Evolutionary conservation across 2,329 filamentous ascomycete species (phyloP).

Genomic region (Exophiala xenobiotica): DNA sequence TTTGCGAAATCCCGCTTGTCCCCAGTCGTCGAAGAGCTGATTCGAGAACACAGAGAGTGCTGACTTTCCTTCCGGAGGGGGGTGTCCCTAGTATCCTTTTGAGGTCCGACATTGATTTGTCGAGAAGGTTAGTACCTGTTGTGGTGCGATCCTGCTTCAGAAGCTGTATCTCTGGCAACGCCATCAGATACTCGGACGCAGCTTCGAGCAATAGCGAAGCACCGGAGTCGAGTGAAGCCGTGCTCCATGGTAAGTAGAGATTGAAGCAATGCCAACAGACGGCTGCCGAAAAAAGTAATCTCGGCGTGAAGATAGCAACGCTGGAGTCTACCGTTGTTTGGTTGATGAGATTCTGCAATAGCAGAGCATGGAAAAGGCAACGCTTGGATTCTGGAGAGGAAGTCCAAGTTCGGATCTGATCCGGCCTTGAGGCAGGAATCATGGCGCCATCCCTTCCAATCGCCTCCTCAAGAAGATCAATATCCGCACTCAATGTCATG

Average conservation of each 20-base stretch:
- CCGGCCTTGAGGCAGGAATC: slow-evolving; percentile 7
- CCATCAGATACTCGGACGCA: not conserved
- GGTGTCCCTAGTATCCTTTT: slow-evolving; percentile 9
- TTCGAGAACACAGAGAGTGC: slow-evolving; percentile 16
- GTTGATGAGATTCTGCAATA: slow-evolving; percentile 20
- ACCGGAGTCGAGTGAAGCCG: not conserved
- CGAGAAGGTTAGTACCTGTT: too few species aligned
- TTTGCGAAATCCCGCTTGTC: slow-evolving; percentile 11
- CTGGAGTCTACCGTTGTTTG: slow-evolving; percentile 16
- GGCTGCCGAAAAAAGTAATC: slow-evolving; percentile 24
- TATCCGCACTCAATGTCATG: slow-evolving; percentile 20
- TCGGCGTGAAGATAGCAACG: slow-evolving; percentile 27
- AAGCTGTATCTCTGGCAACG: slow-evolving; percentile 8
- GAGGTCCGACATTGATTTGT: slow-evolving; percentile 6
- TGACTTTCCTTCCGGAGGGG: slow-evolving; percentile 13
- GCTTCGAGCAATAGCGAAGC: not conserved
- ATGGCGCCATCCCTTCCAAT: slow-evolving; percentile 30
- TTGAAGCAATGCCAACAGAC: slow-evolving; percentile 11
- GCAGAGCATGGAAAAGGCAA: slow-evolving; percentile 29
- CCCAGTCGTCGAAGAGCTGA: slow-evolving; percentile 10
- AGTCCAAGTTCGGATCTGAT: slow-evolving; percentile 26
- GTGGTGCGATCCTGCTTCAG: not conserved
- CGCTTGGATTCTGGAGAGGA: slow-evolving; percentile 25
- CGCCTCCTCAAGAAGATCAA: slow-evolving; percentile 31
- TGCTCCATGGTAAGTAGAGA: slow-evolving; percentile 8